A percentile compares a stretch with the other conserved stretches of the same genome.
phyloP scores from a whole-genome alignment of 495 filamentous ascomycete genomes.

The Lentithecium fluviatile region DNA sequence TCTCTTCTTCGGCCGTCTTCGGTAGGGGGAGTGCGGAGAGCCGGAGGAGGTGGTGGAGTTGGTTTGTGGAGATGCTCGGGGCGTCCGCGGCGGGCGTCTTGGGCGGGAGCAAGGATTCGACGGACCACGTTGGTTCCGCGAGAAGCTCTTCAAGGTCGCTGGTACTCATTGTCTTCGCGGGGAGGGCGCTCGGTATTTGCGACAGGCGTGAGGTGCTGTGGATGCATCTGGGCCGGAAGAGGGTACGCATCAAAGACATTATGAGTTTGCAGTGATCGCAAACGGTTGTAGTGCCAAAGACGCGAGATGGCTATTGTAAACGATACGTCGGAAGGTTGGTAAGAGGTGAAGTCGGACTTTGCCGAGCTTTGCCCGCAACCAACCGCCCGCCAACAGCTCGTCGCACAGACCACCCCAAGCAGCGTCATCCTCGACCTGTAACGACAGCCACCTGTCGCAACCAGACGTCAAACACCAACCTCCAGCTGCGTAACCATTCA shows the following conservation, averaged over 20 bases:
- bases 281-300: too few relatives aligned
- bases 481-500: too few relatives aligned
- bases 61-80: constrained; percentile 49
- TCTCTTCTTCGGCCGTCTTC: constrained; percentile 54
- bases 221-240: background rate
- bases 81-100: constrained; percentile 40
- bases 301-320: too few relatives aligned
- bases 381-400: background rate
- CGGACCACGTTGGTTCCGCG: constrained; percentile 78
- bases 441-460: constrained; percentile 24
- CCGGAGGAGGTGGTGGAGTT: constrained; percentile 81
- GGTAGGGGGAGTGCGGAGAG: constrained; percentile 86
- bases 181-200: background rate
- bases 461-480: background rate
- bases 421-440: constrained; percentile 30
- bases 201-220: background rate
- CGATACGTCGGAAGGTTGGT: background rate
- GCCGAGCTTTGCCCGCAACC: constrained; percentile 30
- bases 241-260: constrained; percentile 1
- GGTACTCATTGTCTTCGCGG: background rate
- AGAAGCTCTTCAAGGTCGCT: constrained; percentile 58
- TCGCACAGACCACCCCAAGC: constrained; percentile 13
- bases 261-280: background rate
- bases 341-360: background rate
- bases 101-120: constrained; percentile 68